Evolutionary conservation across 306 rosid species (phyloP), one percentile per base, ranked within the genome.

Genomic region (Hippophae gyantsensis): DNA sequence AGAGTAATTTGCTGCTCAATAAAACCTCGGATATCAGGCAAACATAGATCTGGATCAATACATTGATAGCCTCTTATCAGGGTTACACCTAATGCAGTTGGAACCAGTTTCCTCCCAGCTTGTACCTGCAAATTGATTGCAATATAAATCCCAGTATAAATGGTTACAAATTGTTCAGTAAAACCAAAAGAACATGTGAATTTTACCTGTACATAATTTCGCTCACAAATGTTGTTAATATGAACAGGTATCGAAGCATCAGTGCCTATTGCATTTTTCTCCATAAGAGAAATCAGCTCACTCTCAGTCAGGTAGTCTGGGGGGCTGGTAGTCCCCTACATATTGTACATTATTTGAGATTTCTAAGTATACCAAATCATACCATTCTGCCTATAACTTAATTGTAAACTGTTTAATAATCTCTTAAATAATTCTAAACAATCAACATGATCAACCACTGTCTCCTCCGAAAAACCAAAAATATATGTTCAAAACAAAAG

Each of bases 1-100:
- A 85, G 95, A 69, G 89, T 85, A 63, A 90, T 87, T 74, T 90
- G 98, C 62, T 90, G 98, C 88, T 90, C 98, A n/a, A 90, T 90
- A 79, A 90, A 90, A 79, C 98, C 78, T 42, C 98, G 96, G 48
- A 90, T 90, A 76, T 87, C 96, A n/a, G 98, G 98, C 79, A 90
- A 76, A 68, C 96, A 87, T 64, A 90, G 98, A 69, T 90, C 98
- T 64, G 92, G 92, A 76, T 90, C 98, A 64, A 85, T 90, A 65
- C 89, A 79, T 66, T 90, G 96, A 83, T 87, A 90, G 64, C 98
- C 98, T 78, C 98, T 78, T 64, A 90, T 81, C 57, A 90, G 72
- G 69, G 95, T 85, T 69, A 90, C 79, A 64, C 98, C 98, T 61
- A 90, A 74, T 13, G 85, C 62, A 64, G 96, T 90, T 61, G 98